phyloP scores from a whole-genome alignment of 2,329 filamentous ascomycete species.

The Colletotrichum sp. region DNA sequence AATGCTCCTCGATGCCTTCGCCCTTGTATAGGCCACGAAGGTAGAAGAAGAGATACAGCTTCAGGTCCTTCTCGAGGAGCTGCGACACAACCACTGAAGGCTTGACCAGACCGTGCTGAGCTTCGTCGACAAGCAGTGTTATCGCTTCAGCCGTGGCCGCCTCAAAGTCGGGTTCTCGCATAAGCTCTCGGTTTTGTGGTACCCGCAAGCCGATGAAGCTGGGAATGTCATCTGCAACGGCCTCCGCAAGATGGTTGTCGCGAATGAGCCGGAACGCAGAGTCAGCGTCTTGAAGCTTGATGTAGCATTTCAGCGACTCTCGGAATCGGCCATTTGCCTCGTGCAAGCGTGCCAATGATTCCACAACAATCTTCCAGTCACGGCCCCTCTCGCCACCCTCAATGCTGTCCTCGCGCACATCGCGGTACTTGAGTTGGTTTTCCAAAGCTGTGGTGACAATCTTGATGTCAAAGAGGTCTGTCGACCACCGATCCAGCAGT shows the following conservation, averaged over 20 bases:
- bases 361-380: slow-evolving; percentile 91
- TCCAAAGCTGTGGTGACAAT: slow-evolving; percentile 81
- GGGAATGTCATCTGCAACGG: slow-evolving; percentile 87
- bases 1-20: slow-evolving; percentile 63
- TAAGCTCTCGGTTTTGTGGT: slow-evolving; percentile 69
- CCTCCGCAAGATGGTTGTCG: slow-evolving; percentile 88
- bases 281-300: slow-evolving; percentile 90
- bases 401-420: slow-evolving; percentile 77
- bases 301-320: slow-evolving; percentile 88
- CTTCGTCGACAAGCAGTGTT: slow-evolving; percentile 86
- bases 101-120: slow-evolving; percentile 84
- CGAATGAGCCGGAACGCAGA: slow-evolving; percentile 85
- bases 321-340: slow-evolving; percentile 80
- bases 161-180: slow-evolving; percentile 74
- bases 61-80: slow-evolving; percentile 69
- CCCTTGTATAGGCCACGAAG: slow-evolving; percentile 85
- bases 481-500: slow-evolving; percentile 82
- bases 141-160: slow-evolving; percentile 84
- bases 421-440: slow-evolving; percentile 78
- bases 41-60: slow-evolving; percentile 90
- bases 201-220: slow-evolving; percentile 89
- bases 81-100: slow-evolving; percentile 81
- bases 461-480: slow-evolving; percentile 81
- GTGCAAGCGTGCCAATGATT: slow-evolving; percentile 83
- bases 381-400: slow-evolving; percentile 74